These are phyloP conservation scores for Polychaeton citri DNA, from an alignment of 2,329 filamentous ascomycete genomes.

Conservation along the genomic window DNA sequence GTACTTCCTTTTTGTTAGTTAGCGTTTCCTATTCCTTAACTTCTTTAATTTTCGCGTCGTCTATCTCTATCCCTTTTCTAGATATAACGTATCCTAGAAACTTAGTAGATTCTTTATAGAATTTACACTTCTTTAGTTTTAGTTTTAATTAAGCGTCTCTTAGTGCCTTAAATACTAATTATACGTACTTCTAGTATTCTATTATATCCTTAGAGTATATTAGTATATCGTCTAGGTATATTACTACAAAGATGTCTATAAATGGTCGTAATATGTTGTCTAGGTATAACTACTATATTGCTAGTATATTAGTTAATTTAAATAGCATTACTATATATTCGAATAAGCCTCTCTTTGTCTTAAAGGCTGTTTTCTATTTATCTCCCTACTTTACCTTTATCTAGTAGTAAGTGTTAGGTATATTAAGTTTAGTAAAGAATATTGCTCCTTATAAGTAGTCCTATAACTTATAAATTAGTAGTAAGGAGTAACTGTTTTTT, in stretches of 20 bases:
- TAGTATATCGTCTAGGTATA: not conserved
- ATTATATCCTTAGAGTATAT: too few species aligned
- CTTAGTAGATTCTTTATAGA: constrained; percentile 15
- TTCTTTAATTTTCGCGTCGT: constrained; percentile 13
- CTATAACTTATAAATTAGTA: constrained; percentile 1
- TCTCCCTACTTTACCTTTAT: not conserved
- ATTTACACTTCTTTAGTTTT: constrained; percentile 18
- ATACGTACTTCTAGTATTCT: too few species aligned
- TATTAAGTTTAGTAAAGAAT: not conserved
- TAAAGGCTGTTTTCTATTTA: not conserved
- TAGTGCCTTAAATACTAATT: too few species aligned
- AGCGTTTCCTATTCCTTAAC: constrained; percentile 14
- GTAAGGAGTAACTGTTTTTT: not conserved
- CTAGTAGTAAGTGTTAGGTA: not conserved
- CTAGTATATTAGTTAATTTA: not conserved
- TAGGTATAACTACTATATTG: not conserved
- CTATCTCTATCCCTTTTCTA: constrained; percentile 13
- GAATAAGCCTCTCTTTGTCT: not conserved
- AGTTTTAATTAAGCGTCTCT: too few species aligned
- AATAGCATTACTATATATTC: not conserved
- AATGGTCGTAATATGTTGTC: not conserved
- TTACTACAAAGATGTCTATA: not conserved
- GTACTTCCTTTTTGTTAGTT: constrained; percentile 9
- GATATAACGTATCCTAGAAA: constrained; percentile 21
- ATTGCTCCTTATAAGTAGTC: not conserved